Base-by-base conservation (phyloP, 2,329 filamentous ascomycete genomes). In the Periconia sp. region DNA sequence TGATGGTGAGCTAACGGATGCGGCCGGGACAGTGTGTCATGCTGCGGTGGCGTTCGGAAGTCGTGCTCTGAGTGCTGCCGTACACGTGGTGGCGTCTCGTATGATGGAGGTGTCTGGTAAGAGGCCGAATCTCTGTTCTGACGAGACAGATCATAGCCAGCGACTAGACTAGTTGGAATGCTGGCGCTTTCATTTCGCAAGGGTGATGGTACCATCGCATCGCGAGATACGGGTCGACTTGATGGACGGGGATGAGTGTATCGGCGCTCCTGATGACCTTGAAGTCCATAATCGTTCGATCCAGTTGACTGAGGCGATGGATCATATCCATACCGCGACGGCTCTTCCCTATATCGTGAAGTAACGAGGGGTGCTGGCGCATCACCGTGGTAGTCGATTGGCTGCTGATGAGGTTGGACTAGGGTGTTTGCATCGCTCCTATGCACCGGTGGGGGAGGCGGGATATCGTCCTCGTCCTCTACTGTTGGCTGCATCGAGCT, bases 381-480 rank as follows among this genome's bases (percentile, higher is more conserved):
- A 39, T 67, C 63, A 12, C 51, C 48, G 6, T 52, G 56, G 36
- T 66, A 67, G 17, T 35, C 47, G 6, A 54, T 40, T 9, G 42
- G 40, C 23, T 62, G 53, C 12, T 61, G 56, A 29, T 59, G 50
- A 5, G 61, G 54, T 32, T 64, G 62, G 6, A 54, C 46, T 8
- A 68, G 18, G 3, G 63, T 64, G 15, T 61, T 59, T 10, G 68
- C 62, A 38, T 64, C 61, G 34, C 61, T 67, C 31, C 68, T 57
- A 40, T 72, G 70, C 32, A 66, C 61, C 8, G 69, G 69, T 4
- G 69, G 69, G 13, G 70, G 70, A 10, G 70, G 69, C 24, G 69
- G 60, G 28, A 79, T 78, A 15, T 84, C 82, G 4, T 83, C 82
- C 5, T 78, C 81, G 50, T 87, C 84, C 59, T 87, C 84, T 5